Percentiles rank a stretch among this genome's conserved stretches.
Conservation (phyloP, 1,284 basidiomycete genomes). For the Fereydounia khargensis region DNA sequence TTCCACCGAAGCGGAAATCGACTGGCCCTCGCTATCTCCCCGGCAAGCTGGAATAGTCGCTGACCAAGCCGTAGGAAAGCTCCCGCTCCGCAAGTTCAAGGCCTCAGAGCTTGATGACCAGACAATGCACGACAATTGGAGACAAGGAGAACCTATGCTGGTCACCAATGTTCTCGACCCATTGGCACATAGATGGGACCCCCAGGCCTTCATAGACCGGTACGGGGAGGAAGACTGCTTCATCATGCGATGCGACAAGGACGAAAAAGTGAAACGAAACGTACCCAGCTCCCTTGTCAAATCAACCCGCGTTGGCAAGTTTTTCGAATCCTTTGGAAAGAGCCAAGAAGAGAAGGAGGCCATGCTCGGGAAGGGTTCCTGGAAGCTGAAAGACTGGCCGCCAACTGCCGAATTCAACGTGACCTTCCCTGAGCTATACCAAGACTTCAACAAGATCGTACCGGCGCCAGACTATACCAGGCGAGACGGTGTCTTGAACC, state of each 20-base stretch:
- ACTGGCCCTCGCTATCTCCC: conserved; percentile 5
- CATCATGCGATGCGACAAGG: conserved; percentile 60
- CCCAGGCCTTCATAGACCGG: conserved; percentile 68
- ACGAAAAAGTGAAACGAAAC: too few relatives aligned
- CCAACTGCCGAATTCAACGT: conserved; percentile 77
- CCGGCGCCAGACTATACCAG: conserved; percentile 85
- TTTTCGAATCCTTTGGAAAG: conserved; percentile 76
- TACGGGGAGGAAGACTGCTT: conserved; percentile 67
- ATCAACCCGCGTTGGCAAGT: conserved; percentile 66
- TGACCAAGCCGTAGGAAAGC: conserved; percentile 13
- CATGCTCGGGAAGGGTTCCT: conserved; percentile 54
- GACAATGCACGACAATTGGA: conserved; percentile 22
- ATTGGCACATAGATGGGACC: conserved; percentile 66
- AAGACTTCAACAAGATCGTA: conserved; percentile 77
- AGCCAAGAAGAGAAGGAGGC: conserved; percentile 63
- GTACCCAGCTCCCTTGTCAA: too few relatives aligned
- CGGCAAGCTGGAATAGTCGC: conserved; percentile 12
- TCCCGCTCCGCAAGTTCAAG: conserved; percentile 8
- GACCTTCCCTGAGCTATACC: conserved; percentile 79
- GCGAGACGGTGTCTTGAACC: conserved; percentile 80
- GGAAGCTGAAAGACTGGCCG: conserved; percentile 96
- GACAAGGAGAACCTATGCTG: conserved; percentile 35
- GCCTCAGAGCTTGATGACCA: conserved; percentile 5
- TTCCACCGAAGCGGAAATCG: conserved; percentile 8
- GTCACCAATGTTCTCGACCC: conserved; percentile 21